These are phyloP conservation scores for Stereum hirsutum DNA, from an alignment of 1,284 basidiomycete species.

Conservation along the genomic window DNA sequence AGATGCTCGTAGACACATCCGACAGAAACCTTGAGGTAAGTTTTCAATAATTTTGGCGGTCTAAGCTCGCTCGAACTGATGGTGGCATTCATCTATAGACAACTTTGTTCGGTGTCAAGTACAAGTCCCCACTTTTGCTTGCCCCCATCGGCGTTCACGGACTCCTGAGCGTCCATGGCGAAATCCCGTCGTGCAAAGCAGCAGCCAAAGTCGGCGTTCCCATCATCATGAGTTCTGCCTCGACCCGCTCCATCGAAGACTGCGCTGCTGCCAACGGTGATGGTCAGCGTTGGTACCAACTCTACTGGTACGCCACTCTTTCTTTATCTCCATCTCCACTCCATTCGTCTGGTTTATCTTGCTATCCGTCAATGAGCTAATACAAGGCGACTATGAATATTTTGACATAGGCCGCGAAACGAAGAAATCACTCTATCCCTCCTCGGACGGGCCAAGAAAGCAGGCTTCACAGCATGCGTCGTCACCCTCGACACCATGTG, in stretches of 20 bases:
- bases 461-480: slow-evolving; percentile 59
- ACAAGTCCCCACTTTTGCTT: slow-evolving; percentile 56
- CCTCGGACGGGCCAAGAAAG: slow-evolving; percentile 53
- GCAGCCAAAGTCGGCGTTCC: slow-evolving; percentile 57
- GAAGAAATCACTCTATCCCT: slow-evolving; percentile 58
- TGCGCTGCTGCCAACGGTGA: slow-evolving; percentile 59
- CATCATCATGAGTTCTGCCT: slow-evolving; percentile 65
- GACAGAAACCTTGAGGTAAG: slow-evolving; percentile 50
- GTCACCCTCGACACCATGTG: slow-evolving; percentile 62
- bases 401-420: slow-evolving; percentile 37
- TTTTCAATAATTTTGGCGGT: background rate
- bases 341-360: background rate
- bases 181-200: slow-evolving; percentile 60
- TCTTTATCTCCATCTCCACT: background rate
- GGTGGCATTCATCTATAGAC: slow-evolving; percentile 27
- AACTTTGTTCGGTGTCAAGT: slow-evolving; percentile 59
- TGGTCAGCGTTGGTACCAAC: slow-evolving; percentile 68
- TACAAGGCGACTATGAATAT: too few relatives aligned
- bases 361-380: background rate
- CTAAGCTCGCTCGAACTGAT: background rate
- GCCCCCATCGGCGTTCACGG: slow-evolving; percentile 73
- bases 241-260: slow-evolving; percentile 63
- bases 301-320: slow-evolving; percentile 56
- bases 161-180: slow-evolving; percentile 58
- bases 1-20: slow-evolving; percentile 66